Evolutionary conservation across 202 grass and related monocot genomes (phyloP), one percentile per base, ranked within the genome.

Genomic region (Cymbopogon flexuosus): DNA sequence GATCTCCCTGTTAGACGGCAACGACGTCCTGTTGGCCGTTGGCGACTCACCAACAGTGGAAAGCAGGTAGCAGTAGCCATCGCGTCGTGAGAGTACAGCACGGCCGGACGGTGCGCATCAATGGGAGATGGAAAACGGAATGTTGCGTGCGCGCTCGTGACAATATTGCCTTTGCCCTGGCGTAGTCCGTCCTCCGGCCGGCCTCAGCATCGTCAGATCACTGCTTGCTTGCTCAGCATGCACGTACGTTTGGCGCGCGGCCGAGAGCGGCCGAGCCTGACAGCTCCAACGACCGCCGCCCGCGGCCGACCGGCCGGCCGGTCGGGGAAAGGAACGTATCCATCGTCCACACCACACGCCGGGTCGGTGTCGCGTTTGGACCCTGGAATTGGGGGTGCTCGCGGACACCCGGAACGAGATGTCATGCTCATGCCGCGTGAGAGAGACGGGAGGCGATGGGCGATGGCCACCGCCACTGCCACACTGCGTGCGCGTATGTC

Each of bases 1-100:
- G 78, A 69, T 67, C 73, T 31, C 67, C 56, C 36, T 83, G 82
- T 78, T 66, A 16, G n/a, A 59, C 85, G 60, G 59, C 80, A 36
- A 68, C 62, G 57, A 2, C 9, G 37, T 8, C 59, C 52, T 10
- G 52, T 22, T 51, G 47, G 47, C 18, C 37, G 37, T 70, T 70
- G 4, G 69, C 19, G 47, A 46, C 27, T 16, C 70, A 5, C 45
- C 11, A 47, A 14, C 45, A 16, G 51, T 45, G 21, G n/a, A 14
- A 16, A 62, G 11, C 75, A 11, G 86, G 70, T 84, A 56, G n/a
- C n/a, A 0, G 81, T 84, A 34, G 76, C 81, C 69, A 16, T 84
- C 81, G 1, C 16, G 21, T 27, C 34, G 34, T 2, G 4, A 4
- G 34, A 16, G 52, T 57, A 18, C 73, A 29, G 73, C 9, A 76